Evolutionary conservation across 2,329 filamentous ascomycete genomes (phyloP).

Genomic region (Neonectria neomacrospora): DNA sequence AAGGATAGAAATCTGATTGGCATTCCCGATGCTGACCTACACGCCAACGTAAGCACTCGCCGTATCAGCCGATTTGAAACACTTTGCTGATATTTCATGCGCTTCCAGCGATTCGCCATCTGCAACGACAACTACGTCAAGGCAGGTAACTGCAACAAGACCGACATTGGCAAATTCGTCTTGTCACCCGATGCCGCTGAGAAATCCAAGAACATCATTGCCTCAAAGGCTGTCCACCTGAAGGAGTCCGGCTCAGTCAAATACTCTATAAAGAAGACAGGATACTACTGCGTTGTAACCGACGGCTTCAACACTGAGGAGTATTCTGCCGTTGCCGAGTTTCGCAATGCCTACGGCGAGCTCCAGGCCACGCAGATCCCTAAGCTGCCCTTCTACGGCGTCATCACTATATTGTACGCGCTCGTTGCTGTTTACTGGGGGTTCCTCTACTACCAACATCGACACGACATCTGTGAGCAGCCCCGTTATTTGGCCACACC

Average conservation of each 20-base stretch:
- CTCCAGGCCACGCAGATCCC: constrained; percentile 95
- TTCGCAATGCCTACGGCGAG: constrained; percentile 96
- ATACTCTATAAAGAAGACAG: constrained; percentile 88
- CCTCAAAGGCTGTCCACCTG: constrained; percentile 84
- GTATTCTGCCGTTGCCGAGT: constrained; percentile 86
- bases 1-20: constrained; percentile 84
- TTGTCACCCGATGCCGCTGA: constrained; percentile 79
- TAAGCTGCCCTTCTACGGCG: constrained; percentile 96
- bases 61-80: constrained; percentile 1
- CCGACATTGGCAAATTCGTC: constrained; percentile 87
- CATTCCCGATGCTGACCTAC: constrained; percentile 66
- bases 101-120: constrained; percentile 61
- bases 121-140: constrained; percentile 80
- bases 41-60: constrained; percentile 60
- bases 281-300: constrained; percentile 94
- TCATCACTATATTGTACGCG: constrained; percentile 92
- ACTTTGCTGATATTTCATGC: constrained; percentile 14
- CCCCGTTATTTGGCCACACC: background rate
- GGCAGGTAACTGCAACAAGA: constrained; percentile 76
- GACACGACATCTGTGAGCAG: constrained; percentile 83
- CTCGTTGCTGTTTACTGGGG: constrained; percentile 87
- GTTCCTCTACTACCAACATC: constrained; percentile 94
- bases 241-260: constrained; percentile 79
- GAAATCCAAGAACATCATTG: constrained; percentile 75
- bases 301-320: constrained; percentile 73